Evolutionary conservation across 176 grass and related monocot species (phyloP).

Genomic region (Aegilops sharonensis): DNA sequence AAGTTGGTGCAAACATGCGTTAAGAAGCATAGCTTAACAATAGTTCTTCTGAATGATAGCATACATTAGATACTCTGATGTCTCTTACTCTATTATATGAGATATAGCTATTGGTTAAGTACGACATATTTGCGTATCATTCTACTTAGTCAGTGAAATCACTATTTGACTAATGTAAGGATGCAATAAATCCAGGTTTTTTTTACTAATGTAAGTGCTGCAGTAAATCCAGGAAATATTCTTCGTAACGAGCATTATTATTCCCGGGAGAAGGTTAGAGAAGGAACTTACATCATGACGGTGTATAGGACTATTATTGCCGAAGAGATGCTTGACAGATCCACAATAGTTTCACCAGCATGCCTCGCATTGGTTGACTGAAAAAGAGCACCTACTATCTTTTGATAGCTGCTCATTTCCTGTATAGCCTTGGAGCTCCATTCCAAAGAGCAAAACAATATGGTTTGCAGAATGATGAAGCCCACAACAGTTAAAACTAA

Average conservation of each 20-base stretch:
- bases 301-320: slow-evolving; percentile 56
- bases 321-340: slow-evolving; percentile 61
- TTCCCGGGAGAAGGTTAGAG: neutral
- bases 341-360: slow-evolving; percentile 62
- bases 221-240: neutral
- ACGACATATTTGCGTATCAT: neutral
- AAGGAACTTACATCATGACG: slow-evolving; percentile 74
- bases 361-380: slow-evolving; percentile 72
- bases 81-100: neutral
- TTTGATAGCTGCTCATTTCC: slow-evolving; percentile 60
- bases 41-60: neutral
- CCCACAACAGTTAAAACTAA: slow-evolving; percentile 49
- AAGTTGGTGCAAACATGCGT: slow-evolving; percentile 1
- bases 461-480: slow-evolving; percentile 48
- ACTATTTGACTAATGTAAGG: neutral
- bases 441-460: slow-evolving; percentile 63
- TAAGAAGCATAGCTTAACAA: neutral
- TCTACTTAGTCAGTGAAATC: neutral
- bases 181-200: neutral
- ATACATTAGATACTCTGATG: neutral
- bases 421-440: slow-evolving; percentile 51
- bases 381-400: slow-evolving; percentile 52
- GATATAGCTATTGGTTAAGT: neutral
- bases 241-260: neutral
- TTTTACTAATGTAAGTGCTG: neutral